phyloP scores from a whole-genome alignment of 1,139 yeast species.

The Arxiozyma slooffiae region DNA sequence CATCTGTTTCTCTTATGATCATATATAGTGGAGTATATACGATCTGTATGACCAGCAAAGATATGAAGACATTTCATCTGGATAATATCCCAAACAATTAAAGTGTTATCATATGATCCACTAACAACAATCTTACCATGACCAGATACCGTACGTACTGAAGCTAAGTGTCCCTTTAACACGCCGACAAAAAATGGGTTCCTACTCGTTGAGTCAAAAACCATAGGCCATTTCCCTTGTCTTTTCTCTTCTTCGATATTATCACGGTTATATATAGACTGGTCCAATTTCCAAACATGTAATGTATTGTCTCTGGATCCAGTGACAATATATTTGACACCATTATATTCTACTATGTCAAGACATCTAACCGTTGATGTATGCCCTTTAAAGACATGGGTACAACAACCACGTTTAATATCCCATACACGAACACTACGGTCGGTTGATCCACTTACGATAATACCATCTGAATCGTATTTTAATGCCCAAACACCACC shows the following conservation, averaged over 20 bases:
- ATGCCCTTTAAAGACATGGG: slow-evolving; percentile 83
- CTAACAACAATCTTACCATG: slow-evolving; percentile 75
- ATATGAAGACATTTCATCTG: slow-evolving; percentile 66
- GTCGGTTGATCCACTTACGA: slow-evolving; percentile 88
- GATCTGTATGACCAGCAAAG: slow-evolving; percentile 73
- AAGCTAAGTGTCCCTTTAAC: slow-evolving; percentile 72
- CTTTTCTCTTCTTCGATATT: slow-evolving; percentile 21
- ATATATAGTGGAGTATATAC: slow-evolving; percentile 78
- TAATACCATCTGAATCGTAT: slow-evolving; percentile 43
- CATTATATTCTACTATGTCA: slow-evolving; percentile 62
- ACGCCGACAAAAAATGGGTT: slow-evolving; percentile 73
- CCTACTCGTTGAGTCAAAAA: slow-evolving; percentile 35
- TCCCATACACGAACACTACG: slow-evolving; percentile 90
- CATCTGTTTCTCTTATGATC: slow-evolving; percentile 71
- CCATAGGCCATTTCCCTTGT: slow-evolving; percentile 26
- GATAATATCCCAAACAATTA: slow-evolving; percentile 84
- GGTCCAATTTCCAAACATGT: slow-evolving; percentile 81
- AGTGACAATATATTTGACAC: slow-evolving; percentile 58
- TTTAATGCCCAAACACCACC: slow-evolving; percentile 99
- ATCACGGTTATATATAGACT: slow-evolving; percentile 30
- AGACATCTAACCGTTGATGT: slow-evolving; percentile 87
- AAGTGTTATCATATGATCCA: slow-evolving; percentile 85
- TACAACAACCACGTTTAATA: slow-evolving; percentile 37
- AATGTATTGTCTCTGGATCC: slow-evolving; percentile 89
- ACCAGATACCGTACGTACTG: slow-evolving; percentile 84